phyloP scores from a whole-genome alignment of 495 filamentous ascomycete genomes.

The Penicillium lagena region DNA sequence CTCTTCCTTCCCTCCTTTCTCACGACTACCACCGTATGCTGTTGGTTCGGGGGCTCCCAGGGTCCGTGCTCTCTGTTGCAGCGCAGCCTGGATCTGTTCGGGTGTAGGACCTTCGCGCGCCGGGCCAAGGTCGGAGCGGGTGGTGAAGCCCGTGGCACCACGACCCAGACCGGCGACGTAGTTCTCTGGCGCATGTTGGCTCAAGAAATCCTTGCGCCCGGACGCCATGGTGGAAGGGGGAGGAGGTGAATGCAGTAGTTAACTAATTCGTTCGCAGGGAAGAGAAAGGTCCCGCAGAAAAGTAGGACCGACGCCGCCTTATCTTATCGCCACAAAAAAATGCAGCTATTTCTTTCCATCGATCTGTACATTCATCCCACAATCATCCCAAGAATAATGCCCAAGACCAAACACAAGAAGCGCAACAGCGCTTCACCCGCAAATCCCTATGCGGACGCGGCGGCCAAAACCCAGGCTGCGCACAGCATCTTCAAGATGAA shows the following conservation, averaged over 20 bases:
- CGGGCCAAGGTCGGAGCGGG: constrained; percentile 91
- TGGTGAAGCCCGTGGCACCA: constrained; percentile 97
- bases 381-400: constrained; percentile 13
- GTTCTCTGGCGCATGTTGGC: constrained; percentile 89
- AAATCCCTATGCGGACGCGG: constrained; percentile 50
- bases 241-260: background rate
- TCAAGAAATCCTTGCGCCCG: constrained; percentile 82
- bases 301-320: constrained; percentile 26
- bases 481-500: constrained; percentile 90
- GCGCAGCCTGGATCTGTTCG: constrained; percentile 95
- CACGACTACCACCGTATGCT: constrained; percentile 69
- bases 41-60: constrained; percentile 76
- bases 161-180: constrained; percentile 97
- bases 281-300: constrained; percentile 15
- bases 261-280: background rate
- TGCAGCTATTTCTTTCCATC: constrained; percentile 8
- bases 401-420: constrained; percentile 45
- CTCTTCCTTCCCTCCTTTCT: constrained; percentile 53
- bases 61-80: constrained; percentile 82
- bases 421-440: constrained; percentile 45
- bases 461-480: constrained; percentile 46
- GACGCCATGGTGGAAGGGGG: constrained; percentile 52
- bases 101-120: constrained; percentile 95
- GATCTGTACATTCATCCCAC: background rate
- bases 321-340: constrained; percentile 37